Percentiles rank a stretch among this genome's conserved stretches.
Evolutionary conservation across 345 rosid genomes (phyloP).

Genomic region (Syzygium grande): DNA sequence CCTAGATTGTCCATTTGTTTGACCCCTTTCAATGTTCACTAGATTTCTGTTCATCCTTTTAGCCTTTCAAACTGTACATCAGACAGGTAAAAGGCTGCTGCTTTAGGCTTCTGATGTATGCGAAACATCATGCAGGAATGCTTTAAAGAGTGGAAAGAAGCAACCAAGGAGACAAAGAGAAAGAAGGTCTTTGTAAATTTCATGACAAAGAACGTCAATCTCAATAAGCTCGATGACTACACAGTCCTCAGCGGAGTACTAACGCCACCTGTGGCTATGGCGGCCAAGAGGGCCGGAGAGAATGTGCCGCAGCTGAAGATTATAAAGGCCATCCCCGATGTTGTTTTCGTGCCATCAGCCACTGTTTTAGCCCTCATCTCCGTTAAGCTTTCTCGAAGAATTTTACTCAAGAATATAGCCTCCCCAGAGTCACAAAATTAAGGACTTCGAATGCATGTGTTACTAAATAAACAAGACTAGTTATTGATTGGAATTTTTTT

Average conservation of each 20-base stretch:
- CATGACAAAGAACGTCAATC: conserved; percentile 25
- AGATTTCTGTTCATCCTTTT: not conserved
- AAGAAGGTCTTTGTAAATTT: conserved; percentile 32
- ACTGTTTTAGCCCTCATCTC: conserved; percentile 55
- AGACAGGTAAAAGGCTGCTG: not conserved
- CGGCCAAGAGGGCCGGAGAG: conserved; percentile 77
- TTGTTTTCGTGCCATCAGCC: conserved; percentile 60
- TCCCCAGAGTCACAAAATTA: not conserved
- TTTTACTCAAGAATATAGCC: conserved; percentile 16
- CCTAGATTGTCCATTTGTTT: not conserved
- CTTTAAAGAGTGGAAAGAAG: conserved; percentile 28
- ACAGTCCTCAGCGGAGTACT: conserved; percentile 51
- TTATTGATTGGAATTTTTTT: not conserved
- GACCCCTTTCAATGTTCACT: too few relatives aligned
- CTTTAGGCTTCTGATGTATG: not conserved
- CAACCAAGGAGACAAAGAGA: conserved; percentile 14
- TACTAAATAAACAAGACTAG: not conserved
- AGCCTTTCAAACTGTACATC: not conserved
- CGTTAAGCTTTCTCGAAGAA: conserved; percentile 64
- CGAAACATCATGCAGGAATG: conserved; percentile 20
- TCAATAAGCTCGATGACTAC: conserved; percentile 49
- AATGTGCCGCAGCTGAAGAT: conserved; percentile 59
- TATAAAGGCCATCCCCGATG: conserved; percentile 66
- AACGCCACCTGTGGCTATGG: conserved; percentile 87
- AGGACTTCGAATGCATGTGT: not conserved